Conservation (phyloP, 768 basidiomycete genomes). For the Lentinula edodes region DNA sequence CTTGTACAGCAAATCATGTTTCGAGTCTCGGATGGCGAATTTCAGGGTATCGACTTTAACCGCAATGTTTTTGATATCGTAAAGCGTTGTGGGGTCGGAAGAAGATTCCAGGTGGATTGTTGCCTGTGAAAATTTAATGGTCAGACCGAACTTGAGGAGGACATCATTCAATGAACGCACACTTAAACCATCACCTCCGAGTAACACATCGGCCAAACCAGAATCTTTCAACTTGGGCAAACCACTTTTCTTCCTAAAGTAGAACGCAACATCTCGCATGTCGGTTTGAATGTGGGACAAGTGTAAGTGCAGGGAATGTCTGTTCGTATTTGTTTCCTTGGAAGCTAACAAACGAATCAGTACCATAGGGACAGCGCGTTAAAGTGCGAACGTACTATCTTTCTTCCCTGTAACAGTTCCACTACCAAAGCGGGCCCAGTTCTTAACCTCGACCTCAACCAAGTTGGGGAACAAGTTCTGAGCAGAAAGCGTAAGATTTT, state of each 20-base stretch:
- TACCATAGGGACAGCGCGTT: background rate
- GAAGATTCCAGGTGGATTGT: conserved; percentile 56
- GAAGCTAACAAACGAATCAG: conserved; percentile 19
- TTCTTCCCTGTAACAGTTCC: conserved; percentile 3
- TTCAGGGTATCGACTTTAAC: conserved; percentile 86
- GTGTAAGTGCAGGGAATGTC: conserved; percentile 74
- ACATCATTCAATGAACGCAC: conserved; percentile 26
- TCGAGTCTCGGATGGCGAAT: conserved; percentile 87
- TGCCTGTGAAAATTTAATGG: conserved; percentile 24
- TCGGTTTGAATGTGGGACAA: conserved; percentile 89
- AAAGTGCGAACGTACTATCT: background rate
- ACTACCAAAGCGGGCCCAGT: conserved; percentile 64
- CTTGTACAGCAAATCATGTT: conserved; percentile 88
- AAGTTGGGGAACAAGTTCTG: conserved; percentile 86
- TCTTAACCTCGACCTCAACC: conserved; percentile 68
- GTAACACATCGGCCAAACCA: conserved; percentile 78
- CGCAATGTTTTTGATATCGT: conserved; percentile 63
- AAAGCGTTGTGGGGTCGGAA: conserved; percentile 64
- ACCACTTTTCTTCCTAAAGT: conserved; percentile 81
- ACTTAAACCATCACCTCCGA: conserved; percentile 79
- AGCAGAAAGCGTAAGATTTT: conserved; percentile 86
- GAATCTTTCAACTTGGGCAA: conserved; percentile 77
- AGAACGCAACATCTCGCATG: conserved; percentile 91
- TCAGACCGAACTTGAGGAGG: background rate
- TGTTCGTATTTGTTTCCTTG: conserved; percentile 18